Conservation (phyloP, 352 stramenopile genomes). For the Pythium myriotylum region DNA sequence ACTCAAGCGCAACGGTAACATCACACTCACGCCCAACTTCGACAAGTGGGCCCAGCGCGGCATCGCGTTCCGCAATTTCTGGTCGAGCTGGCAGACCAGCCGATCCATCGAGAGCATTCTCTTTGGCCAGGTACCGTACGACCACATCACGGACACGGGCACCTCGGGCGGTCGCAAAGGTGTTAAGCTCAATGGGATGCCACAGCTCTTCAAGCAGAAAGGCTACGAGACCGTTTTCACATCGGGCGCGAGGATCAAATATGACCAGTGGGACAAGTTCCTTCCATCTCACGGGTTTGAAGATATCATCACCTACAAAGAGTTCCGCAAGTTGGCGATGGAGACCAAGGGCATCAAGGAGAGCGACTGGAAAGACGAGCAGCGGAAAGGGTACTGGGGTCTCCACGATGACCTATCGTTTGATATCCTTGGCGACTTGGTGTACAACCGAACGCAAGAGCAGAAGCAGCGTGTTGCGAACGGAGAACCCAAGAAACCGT, state of each 20-base stretch:
- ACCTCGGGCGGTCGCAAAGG: slow-evolving; percentile 36
- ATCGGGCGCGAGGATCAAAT: slow-evolving; percentile 42
- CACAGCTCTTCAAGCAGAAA: slow-evolving; percentile 52
- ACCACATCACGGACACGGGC: slow-evolving; percentile 38
- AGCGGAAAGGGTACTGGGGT: slow-evolving; percentile 32
- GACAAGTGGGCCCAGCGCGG: slow-evolving; percentile 51
- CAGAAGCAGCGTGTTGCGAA: slow-evolving; percentile 28
- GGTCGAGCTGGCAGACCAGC: slow-evolving; percentile 60
- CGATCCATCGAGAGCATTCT: slow-evolving; percentile 56
- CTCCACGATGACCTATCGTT: slow-evolving; percentile 44
- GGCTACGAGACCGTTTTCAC: slow-evolving; percentile 54
- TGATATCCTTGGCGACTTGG: slow-evolving; percentile 38
- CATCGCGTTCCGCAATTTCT: slow-evolving; percentile 53
- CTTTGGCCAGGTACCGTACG: slow-evolving; percentile 50
- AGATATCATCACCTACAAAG: slow-evolving; percentile 32
- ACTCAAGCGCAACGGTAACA: slow-evolving; percentile 26
- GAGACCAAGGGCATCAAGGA: slow-evolving; percentile 30
- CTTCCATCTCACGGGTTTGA: slow-evolving; percentile 55
- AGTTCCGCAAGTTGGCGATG: slow-evolving; percentile 1
- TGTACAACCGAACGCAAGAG: slow-evolving; percentile 44
- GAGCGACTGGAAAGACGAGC: slow-evolving; percentile 23
- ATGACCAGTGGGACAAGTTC: slow-evolving; percentile 55
- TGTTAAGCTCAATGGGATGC: slow-evolving; percentile 38
- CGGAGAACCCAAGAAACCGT: slow-evolving; percentile 38
- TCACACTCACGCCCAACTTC: slow-evolving; percentile 53